Evolutionary conservation across 345 rosid species (phyloP).

Genomic region (Salix dunnii): DNA sequence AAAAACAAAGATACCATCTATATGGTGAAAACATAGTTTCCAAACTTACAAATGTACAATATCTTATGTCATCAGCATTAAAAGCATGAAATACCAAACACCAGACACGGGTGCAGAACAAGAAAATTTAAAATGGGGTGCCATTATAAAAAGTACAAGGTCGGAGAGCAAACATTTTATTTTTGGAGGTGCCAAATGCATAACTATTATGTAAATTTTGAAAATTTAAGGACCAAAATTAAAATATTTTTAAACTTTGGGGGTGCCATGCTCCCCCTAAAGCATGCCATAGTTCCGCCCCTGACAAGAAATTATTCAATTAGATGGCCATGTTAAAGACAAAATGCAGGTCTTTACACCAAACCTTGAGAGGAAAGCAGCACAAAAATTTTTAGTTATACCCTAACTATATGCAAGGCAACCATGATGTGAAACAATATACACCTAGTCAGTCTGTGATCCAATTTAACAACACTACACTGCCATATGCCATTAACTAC

Average conservation of each 20-base stretch:
- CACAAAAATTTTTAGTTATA: not conserved
- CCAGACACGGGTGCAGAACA: too few species aligned
- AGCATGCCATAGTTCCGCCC: too few species aligned
- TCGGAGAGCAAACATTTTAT: too few species aligned
- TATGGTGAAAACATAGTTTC: not conserved
- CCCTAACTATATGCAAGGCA: not conserved
- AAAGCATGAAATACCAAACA: not conserved
- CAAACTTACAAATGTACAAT: not conserved
- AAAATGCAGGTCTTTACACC: not conserved
- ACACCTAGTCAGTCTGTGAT: not conserved
- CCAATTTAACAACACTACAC: not conserved
- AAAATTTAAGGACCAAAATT: too few species aligned
- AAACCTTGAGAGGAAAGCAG: not conserved
- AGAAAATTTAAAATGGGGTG: too few species aligned
- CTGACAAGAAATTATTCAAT: not conserved
- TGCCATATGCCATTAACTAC: not conserved
- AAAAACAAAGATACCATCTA: not conserved
- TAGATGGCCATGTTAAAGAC: not conserved
- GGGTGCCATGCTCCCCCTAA: too few species aligned
- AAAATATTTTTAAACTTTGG: too few species aligned
- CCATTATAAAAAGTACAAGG: too few species aligned
- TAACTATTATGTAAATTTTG: too few species aligned
- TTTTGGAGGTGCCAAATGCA: too few species aligned
- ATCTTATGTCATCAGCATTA: not conserved
- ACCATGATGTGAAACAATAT: not conserved